Evolutionary conservation across 2,329 filamentous ascomycete genomes (phyloP).

Genomic region (Didymella pinodella): DNA sequence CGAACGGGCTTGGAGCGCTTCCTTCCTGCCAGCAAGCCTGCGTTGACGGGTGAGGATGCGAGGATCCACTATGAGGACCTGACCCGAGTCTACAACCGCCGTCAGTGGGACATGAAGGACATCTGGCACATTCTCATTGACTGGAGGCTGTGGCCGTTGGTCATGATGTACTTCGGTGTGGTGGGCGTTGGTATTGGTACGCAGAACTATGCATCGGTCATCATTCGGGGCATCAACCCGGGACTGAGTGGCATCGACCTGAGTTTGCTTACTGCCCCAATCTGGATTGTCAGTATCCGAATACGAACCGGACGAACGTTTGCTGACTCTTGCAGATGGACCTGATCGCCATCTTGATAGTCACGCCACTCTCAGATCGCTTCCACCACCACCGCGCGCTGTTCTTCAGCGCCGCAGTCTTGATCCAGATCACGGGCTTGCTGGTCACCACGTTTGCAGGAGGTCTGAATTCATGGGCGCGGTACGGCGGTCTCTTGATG

Average conservation of each 20-base stretch:
- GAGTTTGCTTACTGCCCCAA: conserved; percentile 85
- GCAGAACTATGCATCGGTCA: conserved; percentile 86
- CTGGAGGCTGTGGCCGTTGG: conserved; percentile 87
- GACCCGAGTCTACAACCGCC: conserved; percentile 77
- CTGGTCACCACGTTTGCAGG: conserved; percentile 79
- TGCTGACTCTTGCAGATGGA: conserved; percentile 69
- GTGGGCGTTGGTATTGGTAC: conserved; percentile 92
- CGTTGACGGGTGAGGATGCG: conserved; percentile 78
- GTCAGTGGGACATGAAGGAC: conserved; percentile 76
- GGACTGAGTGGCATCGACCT: conserved; percentile 75
- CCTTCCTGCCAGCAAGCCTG: conserved; percentile 74
- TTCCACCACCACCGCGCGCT: conserved; percentile 81
- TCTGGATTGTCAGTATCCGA: conserved; percentile 77
- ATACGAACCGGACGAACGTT: neutral
- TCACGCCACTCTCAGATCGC: conserved; percentile 85
- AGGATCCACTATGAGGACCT: conserved; percentile 84
- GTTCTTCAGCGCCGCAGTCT: conserved; percentile 79
- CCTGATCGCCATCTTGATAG: conserved; percentile 81
- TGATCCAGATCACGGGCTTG: conserved; percentile 82
- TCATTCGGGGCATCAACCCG: conserved; percentile 81
- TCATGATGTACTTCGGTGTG: conserved; percentile 93
- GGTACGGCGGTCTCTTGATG: conserved; percentile 87
- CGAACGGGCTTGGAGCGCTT: conserved; percentile 65
- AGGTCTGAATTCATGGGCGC: conserved; percentile 74
- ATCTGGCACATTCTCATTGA: conserved; percentile 76